These are phyloP conservation scores for Helichrysum umbraculigerum DNA, from an alignment of 129 eudicot genomes.

Conservation along the genomic window DNA sequence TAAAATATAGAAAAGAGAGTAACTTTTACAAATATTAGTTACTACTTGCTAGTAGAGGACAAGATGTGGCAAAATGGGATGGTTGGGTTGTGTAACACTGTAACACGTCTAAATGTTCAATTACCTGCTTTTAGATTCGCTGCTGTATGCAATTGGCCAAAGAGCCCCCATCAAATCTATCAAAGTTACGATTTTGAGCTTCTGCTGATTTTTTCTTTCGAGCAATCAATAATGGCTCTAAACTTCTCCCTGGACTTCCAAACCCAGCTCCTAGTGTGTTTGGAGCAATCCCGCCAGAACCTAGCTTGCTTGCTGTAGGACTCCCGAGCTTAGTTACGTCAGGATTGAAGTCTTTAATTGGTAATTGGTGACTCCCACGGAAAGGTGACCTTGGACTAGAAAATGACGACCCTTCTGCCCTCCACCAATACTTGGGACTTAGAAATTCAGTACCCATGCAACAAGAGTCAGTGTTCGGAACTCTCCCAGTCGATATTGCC, in stretches of 20 bases:
- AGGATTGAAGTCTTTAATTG: slow-evolving; percentile 25
- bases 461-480: slow-evolving; percentile 56
- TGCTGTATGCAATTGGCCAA: slow-evolving; percentile 36
- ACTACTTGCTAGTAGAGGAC: not conserved
- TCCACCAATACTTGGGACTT: slow-evolving; percentile 92
- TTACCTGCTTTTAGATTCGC: slow-evolving; percentile 45
- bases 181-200: slow-evolving; percentile 31
- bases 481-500: slow-evolving; percentile 60
- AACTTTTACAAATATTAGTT: not conserved
- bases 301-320: slow-evolving; percentile 20
- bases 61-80: not conserved
- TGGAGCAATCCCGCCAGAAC: slow-evolving; percentile 11
- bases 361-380: slow-evolving; percentile 38
- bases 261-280: slow-evolving; percentile 22
- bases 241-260: slow-evolving; percentile 36
- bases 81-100: not conserved
- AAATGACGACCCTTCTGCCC: slow-evolving; percentile 61
- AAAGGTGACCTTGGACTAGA: slow-evolving; percentile 38
- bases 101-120: not conserved
- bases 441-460: slow-evolving; percentile 82
- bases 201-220: slow-evolving; percentile 32
- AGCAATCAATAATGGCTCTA: slow-evolving; percentile 22
- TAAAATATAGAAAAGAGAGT: not conserved
- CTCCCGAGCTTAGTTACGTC: slow-evolving; percentile 35
- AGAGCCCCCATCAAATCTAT: slow-evolving; percentile 47